A percentile compares a stretch with the other conserved stretches of the same genome.
phyloP scores from a whole-genome alignment of 2,329 filamentous ascomycete genomes.

The Fusarium sp. region DNA sequence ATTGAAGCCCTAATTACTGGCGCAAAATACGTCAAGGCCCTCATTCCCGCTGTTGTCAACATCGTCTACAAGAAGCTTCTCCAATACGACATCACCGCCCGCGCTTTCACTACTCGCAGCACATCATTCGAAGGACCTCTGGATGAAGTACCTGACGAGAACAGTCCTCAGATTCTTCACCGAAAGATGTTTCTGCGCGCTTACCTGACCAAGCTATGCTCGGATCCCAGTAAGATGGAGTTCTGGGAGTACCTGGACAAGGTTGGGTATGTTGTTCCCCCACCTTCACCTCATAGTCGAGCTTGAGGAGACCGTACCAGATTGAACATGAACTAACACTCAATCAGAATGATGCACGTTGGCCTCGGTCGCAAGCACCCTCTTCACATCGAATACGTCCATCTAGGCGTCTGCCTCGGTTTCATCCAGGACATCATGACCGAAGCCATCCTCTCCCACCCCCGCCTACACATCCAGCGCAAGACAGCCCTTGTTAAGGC shows the following conservation, averaged over 20 bases:
- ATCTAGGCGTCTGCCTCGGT: constrained; percentile 79
- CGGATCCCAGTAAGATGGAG: constrained; percentile 80
- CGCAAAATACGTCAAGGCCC: constrained; percentile 83
- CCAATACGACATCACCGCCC: constrained; percentile 85
- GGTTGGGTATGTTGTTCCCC: constrained; percentile 71
- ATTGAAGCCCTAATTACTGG: constrained; percentile 79
- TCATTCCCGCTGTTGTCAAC: constrained; percentile 87
- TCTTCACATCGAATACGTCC: constrained; percentile 84
- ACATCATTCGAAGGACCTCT: constrained; percentile 77
- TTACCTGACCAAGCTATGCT: constrained; percentile 81
- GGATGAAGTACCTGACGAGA: constrained; percentile 74
- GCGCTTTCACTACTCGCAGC: constrained; percentile 76
- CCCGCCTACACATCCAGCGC: constrained; percentile 73
- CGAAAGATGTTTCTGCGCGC: constrained; percentile 85
- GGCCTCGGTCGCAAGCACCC: constrained; percentile 79
- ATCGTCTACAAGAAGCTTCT: constrained; percentile 88
- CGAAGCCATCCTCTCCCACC: constrained; percentile 81
- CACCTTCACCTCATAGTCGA: neutral
- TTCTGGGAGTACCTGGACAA: constrained; percentile 91
- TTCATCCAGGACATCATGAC: constrained; percentile 85
- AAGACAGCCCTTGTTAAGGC: constrained; percentile 84
- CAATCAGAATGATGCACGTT: constrained; percentile 80
- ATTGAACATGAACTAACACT: neutral
- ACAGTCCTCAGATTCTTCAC: constrained; percentile 81
- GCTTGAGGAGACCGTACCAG: neutral